These are phyloP conservation scores for Dictyostelium brefeldianum DNA, from an alignment of 78 protist species.

Conservation along the genomic window DNA sequence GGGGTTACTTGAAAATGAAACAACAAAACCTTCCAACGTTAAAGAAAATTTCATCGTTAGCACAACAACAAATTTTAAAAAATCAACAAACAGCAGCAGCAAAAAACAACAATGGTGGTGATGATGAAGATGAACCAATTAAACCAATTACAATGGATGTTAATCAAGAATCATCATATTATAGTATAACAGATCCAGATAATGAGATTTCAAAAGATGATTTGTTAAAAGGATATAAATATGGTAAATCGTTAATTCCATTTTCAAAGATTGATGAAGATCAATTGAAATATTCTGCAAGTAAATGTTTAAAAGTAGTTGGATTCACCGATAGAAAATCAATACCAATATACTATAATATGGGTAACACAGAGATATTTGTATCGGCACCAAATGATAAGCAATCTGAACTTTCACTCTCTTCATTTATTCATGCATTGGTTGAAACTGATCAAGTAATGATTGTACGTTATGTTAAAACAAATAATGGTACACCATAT, in stretches of 20 bases:
- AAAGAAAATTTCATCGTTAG: slow-evolving; percentile 65
- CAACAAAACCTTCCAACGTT: slow-evolving; percentile 63
- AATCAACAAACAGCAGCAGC: not conserved
- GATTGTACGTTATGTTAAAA: slow-evolving; percentile 81
- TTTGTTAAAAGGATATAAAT: slow-evolving; percentile 75
- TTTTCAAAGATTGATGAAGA: slow-evolving; percentile 84
- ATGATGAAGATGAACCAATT: not conserved
- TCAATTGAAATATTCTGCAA: slow-evolving; percentile 47
- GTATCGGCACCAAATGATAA: slow-evolving; percentile 74
- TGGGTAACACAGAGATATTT: slow-evolving; percentile 58
- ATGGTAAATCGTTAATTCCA: slow-evolving; percentile 85
- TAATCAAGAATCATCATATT: slow-evolving; percentile 33
- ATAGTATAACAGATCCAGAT: slow-evolving; percentile 78
- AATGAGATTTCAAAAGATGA: slow-evolving; percentile 67
- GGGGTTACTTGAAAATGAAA: slow-evolving; percentile 70
- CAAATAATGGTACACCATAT: slow-evolving; percentile 22
- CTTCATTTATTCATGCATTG: slow-evolving; percentile 70
- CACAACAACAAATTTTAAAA: not conserved
- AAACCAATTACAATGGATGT: slow-evolving; percentile 34
- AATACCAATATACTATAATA: slow-evolving; percentile 37
- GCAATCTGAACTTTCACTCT: slow-evolving; percentile 42
- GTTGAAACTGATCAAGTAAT: slow-evolving; percentile 69
- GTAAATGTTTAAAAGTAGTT: slow-evolving; percentile 56
- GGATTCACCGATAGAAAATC: slow-evolving; percentile 35
- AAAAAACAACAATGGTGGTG: not conserved